Evolutionary conservation across 192 early-diverging fungal species (phyloP).

Genomic region (Coemansia sp.): DNA sequence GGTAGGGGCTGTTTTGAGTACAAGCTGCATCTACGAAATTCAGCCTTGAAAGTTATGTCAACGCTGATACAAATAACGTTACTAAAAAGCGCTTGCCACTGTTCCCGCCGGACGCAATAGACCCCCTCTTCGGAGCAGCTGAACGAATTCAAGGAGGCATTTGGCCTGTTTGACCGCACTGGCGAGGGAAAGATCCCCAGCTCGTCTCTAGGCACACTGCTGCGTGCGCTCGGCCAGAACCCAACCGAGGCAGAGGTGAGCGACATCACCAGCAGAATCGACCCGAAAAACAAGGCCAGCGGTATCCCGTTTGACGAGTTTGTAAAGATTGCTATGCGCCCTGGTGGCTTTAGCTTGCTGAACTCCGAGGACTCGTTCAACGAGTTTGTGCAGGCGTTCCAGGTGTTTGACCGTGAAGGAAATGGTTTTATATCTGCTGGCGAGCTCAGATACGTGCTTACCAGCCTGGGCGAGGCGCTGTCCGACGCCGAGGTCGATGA

Average conservation of each 20-base stretch:
- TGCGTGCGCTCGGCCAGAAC: conserved; percentile 77
- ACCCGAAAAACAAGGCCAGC: conserved; percentile 39
- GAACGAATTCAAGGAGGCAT: conserved; percentile 73
- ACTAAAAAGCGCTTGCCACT: neutral
- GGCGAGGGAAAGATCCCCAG: conserved; percentile 66
- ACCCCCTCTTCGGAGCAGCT: conserved; percentile 45
- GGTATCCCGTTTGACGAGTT: conserved; percentile 69
- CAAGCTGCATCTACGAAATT: neutral
- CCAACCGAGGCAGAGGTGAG: conserved; percentile 73
- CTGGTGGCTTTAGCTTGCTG: conserved; percentile 63
- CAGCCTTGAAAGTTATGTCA: neutral
- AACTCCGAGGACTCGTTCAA: conserved; percentile 64
- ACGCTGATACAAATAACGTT: neutral
- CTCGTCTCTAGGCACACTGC: conserved; percentile 65
- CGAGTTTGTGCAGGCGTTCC: conserved; percentile 82
- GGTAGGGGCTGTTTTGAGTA: conserved; percentile 3
- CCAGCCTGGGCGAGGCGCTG: conserved; percentile 78
- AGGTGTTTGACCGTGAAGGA: conserved; percentile 83
- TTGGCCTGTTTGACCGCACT: conserved; percentile 76
- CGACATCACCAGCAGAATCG: conserved; percentile 55
- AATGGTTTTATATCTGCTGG: conserved; percentile 71
- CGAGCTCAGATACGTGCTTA: conserved; percentile 80
- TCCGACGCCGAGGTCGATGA: conserved; percentile 76
- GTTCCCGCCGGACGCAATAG: neutral
- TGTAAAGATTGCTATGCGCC: conserved; percentile 66